Evolutionary conservation across 78 protist genomes (phyloP).

Genomic region (Corallochytrium limacisporum): DNA sequence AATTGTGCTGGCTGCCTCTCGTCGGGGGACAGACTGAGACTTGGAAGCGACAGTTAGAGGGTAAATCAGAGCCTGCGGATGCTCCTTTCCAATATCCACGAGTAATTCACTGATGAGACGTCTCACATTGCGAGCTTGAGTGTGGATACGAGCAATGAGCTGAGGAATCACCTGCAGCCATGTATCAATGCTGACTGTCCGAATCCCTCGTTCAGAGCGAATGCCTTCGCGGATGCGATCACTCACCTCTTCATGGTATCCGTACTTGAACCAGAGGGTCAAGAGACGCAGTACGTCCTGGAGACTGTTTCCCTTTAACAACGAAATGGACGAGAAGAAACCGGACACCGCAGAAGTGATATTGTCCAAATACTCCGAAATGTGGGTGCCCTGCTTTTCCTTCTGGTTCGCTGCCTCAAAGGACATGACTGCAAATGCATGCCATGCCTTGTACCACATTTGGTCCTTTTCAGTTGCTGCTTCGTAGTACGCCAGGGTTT

Average conservation of each 20-base stretch:
- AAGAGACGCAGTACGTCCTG: slow-evolving; percentile 78
- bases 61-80: slow-evolving; percentile 96
- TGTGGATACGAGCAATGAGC: slow-evolving; percentile 81
- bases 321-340: slow-evolving; percentile 75
- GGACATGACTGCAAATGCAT: slow-evolving; percentile 77
- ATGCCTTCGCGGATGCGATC: slow-evolving; percentile 49
- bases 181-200: slow-evolving; percentile 64
- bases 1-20: slow-evolving; percentile 45
- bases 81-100: slow-evolving; percentile 63
- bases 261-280: slow-evolving; percentile 70
- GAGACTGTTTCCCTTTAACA: slow-evolving; percentile 25
- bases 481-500: slow-evolving; percentile 26
- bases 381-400: not conserved
- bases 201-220: slow-evolving; percentile 51
- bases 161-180: slow-evolving; percentile 91
- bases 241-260: slow-evolving; percentile 15
- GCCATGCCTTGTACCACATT: slow-evolving; percentile 91
- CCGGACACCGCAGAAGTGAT: slow-evolving; percentile 50
- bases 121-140: slow-evolving; percentile 40
- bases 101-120: slow-evolving; percentile 56
- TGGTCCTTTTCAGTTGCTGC: slow-evolving; percentile 56
- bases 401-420: slow-evolving; percentile 33
- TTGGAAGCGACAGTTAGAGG: slow-evolving; percentile 91
- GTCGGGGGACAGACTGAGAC: slow-evolving; percentile 41
- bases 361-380: too few species aligned